phyloP scores from a whole-genome alignment of 2,329 filamentous ascomycete genomes.

The Verruconis gallopava region DNA sequence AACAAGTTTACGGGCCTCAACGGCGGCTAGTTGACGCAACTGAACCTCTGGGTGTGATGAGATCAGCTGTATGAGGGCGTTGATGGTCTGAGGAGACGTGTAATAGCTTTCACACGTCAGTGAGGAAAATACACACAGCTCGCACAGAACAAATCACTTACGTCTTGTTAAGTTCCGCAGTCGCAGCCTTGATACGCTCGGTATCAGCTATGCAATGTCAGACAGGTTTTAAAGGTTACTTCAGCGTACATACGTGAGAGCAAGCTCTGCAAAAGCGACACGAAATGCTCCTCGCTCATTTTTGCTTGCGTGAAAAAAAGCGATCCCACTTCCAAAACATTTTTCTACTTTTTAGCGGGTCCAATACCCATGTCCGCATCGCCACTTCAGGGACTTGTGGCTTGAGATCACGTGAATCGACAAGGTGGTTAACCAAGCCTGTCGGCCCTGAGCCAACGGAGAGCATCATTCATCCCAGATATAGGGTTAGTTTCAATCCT shows the following conservation, averaged over 20 bases:
- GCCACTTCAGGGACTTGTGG: no score
- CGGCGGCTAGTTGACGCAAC: conserved; percentile 79
- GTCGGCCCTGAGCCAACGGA: no score
- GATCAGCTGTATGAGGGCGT: conserved; percentile 77
- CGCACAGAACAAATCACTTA: no score
- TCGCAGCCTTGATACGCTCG: conserved; percentile 37
- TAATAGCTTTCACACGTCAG: conserved; percentile 54
- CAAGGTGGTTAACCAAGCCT: no score
- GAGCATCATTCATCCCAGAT: no score
- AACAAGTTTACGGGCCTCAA: conserved; percentile 75
- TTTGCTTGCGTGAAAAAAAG: no score
- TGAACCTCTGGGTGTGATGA: conserved; percentile 59
- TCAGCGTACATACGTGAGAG: conserved; percentile 75
- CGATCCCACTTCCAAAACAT: no score
- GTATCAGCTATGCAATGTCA: conserved; percentile 56
- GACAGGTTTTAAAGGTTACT: conserved; percentile 10
- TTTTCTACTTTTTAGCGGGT: no score
- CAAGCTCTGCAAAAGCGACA: conserved; percentile 75
- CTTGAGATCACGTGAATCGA: no score
- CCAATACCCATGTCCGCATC: no score
- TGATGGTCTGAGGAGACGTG: conserved; percentile 67
- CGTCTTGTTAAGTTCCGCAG: conserved; percentile 8
- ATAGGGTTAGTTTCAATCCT: no score
- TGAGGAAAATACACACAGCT: no score
- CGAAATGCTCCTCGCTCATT: conserved; percentile 64